Conservation (phyloP, 768 basidiomycete genomes). For the Cystofilobasidium macerans region DNA sequence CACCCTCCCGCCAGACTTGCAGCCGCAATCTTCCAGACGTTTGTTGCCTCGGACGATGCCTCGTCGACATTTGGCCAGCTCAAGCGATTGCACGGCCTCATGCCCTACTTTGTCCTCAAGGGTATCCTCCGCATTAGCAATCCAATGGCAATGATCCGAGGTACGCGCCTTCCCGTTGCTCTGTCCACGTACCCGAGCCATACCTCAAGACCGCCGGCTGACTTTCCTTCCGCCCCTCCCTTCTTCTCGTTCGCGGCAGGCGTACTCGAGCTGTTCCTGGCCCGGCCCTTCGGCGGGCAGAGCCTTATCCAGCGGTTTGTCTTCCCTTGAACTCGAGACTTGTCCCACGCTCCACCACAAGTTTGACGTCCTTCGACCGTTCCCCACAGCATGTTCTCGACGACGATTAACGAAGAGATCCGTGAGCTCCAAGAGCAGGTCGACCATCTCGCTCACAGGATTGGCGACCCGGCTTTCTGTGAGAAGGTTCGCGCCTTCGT, state of each 20-base stretch:
- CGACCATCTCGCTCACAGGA: constrained; percentile 70
- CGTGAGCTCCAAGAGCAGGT: constrained; percentile 75
- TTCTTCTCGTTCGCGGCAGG: constrained; percentile 35
- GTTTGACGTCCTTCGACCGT: not conserved
- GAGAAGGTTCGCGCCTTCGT: constrained; percentile 79
- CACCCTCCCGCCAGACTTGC: constrained; percentile 54
- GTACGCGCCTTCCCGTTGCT: constrained; percentile 39
- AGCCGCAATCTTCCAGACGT: constrained; percentile 90
- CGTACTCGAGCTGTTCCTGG: constrained; percentile 86
- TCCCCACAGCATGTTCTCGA: constrained; percentile 75
- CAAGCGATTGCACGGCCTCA: constrained; percentile 86
- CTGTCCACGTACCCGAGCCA: not conserved
- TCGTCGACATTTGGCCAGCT: constrained; percentile 77
- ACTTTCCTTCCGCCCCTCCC: not conserved
- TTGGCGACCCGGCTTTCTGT: constrained; percentile 76
- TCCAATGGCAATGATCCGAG: constrained; percentile 90
- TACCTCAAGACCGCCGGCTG: not conserved
- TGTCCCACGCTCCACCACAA: not conserved
- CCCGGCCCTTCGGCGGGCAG: constrained; percentile 88
- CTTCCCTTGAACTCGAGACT: not conserved
- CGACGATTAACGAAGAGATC: constrained; percentile 80
- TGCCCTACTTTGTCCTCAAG: constrained; percentile 97
- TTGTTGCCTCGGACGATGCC: constrained; percentile 82
- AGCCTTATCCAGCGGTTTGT: constrained; percentile 74
- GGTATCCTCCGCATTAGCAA: constrained; percentile 84